These are phyloP conservation scores for Olyra latifolia DNA, from an alignment of 176 grass and related monocot genomes.

Conservation along the genomic window DNA sequence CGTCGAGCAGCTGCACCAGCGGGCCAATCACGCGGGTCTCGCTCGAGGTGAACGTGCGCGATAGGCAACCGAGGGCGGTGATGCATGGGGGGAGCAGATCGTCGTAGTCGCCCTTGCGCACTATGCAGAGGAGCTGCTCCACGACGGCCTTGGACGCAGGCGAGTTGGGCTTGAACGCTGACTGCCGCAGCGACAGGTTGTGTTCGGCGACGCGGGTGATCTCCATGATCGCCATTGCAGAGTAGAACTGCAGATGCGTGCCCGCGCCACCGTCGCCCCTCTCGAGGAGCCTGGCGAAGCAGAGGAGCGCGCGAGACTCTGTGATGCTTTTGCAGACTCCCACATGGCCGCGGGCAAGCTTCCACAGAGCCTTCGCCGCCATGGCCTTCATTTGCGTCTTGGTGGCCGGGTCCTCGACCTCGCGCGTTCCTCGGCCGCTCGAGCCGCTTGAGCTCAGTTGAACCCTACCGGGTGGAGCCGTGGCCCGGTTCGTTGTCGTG, in stretches of 20 bases:
- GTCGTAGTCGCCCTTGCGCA: slow-evolving; percentile 51
- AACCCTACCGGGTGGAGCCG: background rate
- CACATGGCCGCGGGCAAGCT: slow-evolving; percentile 52
- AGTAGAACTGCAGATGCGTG: slow-evolving; percentile 62
- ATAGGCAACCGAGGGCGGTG: slow-evolving; percentile 71
- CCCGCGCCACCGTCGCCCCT: slow-evolving; percentile 42
- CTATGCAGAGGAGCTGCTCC: slow-evolving; percentile 66
- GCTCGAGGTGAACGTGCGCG: slow-evolving; percentile 78
- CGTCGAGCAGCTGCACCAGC: slow-evolving; percentile 79
- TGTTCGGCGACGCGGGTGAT: slow-evolving; percentile 77
- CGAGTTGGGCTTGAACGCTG: slow-evolving; percentile 85
- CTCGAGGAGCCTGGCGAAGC: slow-evolving; percentile 80
- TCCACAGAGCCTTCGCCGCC: slow-evolving; percentile 88
- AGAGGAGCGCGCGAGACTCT: slow-evolving; percentile 87
- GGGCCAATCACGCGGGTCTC: slow-evolving; percentile 82
- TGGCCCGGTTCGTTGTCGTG: slow-evolving; percentile 23
- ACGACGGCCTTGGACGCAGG: slow-evolving; percentile 56
- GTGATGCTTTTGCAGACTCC: slow-evolving; percentile 80
- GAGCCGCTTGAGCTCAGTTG: slow-evolving; percentile 33
- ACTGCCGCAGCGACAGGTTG: slow-evolving; percentile 66
- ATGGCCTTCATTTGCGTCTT: slow-evolving; percentile 80
- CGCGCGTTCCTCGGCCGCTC: slow-evolving; percentile 36
- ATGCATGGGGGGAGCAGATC: slow-evolving; percentile 65
- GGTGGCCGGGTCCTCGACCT: slow-evolving; percentile 57
- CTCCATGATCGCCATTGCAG: slow-evolving; percentile 82